Conservation (phyloP, 2,329 filamentous ascomycete genomes). For the Helotiales sp. region DNA sequence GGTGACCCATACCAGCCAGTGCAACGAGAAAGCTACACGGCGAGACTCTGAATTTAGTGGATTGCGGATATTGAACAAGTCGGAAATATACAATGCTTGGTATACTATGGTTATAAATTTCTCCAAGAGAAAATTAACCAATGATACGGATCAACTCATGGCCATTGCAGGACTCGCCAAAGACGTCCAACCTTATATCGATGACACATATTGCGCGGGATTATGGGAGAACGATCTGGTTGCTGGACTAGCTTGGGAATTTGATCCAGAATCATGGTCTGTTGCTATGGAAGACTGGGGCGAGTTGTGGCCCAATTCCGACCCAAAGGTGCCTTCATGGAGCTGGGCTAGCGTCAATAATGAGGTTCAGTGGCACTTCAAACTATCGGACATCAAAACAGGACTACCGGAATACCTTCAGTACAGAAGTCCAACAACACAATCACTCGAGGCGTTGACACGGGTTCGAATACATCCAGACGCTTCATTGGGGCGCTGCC, state of each 20-base stretch:
- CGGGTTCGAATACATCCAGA: too few species aligned
- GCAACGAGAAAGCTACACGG: too few species aligned
- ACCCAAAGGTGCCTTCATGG: neutral
- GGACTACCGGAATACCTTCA: too few species aligned
- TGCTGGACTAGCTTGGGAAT: neutral
- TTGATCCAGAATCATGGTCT: neutral
- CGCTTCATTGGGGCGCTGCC: neutral
- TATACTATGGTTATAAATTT: neutral
- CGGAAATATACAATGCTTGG: neutral
- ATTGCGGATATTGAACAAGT: neutral
- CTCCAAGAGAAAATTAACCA: neutral
- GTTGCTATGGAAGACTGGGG: neutral
- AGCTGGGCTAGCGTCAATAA: neutral
- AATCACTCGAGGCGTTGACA: too few species aligned
- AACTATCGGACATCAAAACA: too few species aligned
- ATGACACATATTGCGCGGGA: neutral
- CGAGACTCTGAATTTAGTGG: too few species aligned
- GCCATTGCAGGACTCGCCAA: neutral
- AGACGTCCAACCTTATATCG: neutral
- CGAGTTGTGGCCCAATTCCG: neutral
- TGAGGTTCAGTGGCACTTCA: neutral
- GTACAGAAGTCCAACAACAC: too few species aligned
- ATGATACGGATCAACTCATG: neutral
- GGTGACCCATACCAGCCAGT: neutral
- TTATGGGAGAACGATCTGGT: neutral